These are phyloP conservation scores for Macrolepiota fuliginosa DNA, from an alignment of 768 basidiomycete species.

Conservation along the genomic window DNA sequence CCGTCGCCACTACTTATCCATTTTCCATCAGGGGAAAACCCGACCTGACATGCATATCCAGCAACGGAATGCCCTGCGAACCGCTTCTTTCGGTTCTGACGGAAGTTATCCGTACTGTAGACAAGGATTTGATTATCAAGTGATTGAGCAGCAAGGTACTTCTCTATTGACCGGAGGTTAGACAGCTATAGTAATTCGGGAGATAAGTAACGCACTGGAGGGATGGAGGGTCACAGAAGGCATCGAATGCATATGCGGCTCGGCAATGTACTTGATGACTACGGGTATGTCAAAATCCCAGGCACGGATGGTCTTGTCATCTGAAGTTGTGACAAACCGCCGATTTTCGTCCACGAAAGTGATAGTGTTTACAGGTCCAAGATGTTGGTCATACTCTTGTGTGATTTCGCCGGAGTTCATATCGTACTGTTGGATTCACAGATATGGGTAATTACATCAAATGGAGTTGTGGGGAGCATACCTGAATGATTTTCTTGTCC, in stretches of 20 bases:
- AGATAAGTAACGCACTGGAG: slow-evolving; percentile 64
- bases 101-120: slow-evolving; percentile 97
- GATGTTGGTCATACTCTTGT: slow-evolving; percentile 98
- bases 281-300: slow-evolving; percentile 99
- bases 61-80: slow-evolving; percentile 97
- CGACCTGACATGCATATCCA: slow-evolving; percentile 95
- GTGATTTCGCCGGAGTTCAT: slow-evolving; percentile 93
- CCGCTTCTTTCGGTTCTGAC: slow-evolving; percentile 97
- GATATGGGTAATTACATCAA: background rate
- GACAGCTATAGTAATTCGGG: slow-evolving; percentile 4
- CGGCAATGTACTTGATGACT: slow-evolving; percentile 99
- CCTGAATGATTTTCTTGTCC: slow-evolving; percentile 99
- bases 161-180: slow-evolving; percentile 45
- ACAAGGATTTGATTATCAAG: slow-evolving; percentile 98
- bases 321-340: slow-evolving; percentile 96
- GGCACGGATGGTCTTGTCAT: slow-evolving; percentile 98
- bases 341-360: slow-evolving; percentile 99
- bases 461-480: slow-evolving; percentile 29
- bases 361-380: slow-evolving; percentile 97
- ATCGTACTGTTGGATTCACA: slow-evolving; percentile 69
- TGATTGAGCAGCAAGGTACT: slow-evolving; percentile 97
- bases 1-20: slow-evolving; percentile 98
- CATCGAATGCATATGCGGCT: slow-evolving; percentile 99
- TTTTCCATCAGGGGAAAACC: slow-evolving; percentile 97
- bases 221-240: slow-evolving; percentile 96